Conservation (phyloP, 2,329 filamentous ascomycete species). For the Myriangium duriaei region DNA sequence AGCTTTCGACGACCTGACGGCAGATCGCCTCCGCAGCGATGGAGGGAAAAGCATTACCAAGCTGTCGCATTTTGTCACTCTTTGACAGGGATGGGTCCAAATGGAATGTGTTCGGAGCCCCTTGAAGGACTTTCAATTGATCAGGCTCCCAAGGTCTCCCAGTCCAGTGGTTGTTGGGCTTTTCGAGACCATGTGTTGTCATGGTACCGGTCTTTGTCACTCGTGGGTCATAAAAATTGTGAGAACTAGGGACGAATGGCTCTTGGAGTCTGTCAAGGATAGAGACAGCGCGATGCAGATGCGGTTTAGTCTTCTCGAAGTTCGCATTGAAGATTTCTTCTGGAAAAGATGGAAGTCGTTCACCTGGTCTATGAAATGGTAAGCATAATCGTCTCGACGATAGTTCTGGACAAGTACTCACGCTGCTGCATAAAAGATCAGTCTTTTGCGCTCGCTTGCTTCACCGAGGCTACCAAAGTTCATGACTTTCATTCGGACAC, state of each 20-base stretch:
- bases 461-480: too few relatives aligned
- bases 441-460: too few relatives aligned
- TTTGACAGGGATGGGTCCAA: conserved; percentile 36
- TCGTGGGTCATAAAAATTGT: too few relatives aligned
- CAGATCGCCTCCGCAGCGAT: conserved; percentile 17
- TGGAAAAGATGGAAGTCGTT: conserved; percentile 55
- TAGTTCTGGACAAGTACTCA: too few relatives aligned
- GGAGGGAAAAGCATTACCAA: conserved; percentile 70
- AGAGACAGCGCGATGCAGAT: not conserved
- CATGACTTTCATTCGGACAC: conserved; percentile 55
- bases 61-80: conserved; percentile 49
- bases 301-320: not conserved
- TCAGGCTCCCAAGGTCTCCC: conserved; percentile 54
- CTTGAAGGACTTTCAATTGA: conserved; percentile 57
- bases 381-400: too few relatives aligned
- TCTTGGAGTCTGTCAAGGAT: not conserved
- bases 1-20: conserved; percentile 5
- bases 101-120: conserved; percentile 49
- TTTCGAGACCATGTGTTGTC: conserved; percentile 16
- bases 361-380: conserved; percentile 55
- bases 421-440: too few relatives aligned
- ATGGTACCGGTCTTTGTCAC: conserved; percentile 31
- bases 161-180: conserved; percentile 50
- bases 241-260: too few relatives aligned
- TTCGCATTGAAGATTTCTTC: conserved; percentile 12